phyloP scores from a whole-genome alignment of 441 rosid genomes.

The Brassica balearica region DNA sequence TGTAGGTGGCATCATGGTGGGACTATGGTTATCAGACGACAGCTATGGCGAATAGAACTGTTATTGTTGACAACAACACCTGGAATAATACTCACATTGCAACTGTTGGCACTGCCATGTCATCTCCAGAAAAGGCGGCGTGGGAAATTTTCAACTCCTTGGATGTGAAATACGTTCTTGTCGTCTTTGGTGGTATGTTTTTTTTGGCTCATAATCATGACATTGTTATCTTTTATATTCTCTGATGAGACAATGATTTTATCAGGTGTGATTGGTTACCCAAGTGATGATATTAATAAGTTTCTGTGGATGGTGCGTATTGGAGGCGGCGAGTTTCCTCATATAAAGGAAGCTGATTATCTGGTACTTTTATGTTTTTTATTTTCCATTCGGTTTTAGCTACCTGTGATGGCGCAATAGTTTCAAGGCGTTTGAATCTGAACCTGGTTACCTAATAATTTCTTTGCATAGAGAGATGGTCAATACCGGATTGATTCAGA shows the following conservation, averaged over 20 bases:
- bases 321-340: conserved; percentile 99
- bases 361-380: conserved; percentile 53
- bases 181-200: conserved; percentile 92
- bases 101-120: conserved; percentile 99
- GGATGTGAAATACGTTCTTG: conserved; percentile 99
- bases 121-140: conserved; percentile 99
- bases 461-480: conserved; percentile 79
- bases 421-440: conserved; percentile 15
- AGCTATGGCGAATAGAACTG: conserved; percentile 99
- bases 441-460: conserved; percentile 26
- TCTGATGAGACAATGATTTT: conserved; percentile 50
- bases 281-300: conserved; percentile 98
- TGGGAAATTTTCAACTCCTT: conserved; percentile 97
- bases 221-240: conserved; percentile 10
- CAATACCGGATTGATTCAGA: conserved; percentile 92
- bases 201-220: conserved; percentile 41
- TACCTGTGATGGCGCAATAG: conserved; percentile 18
- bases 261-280: conserved; percentile 96
- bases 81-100: conserved; percentile 99
- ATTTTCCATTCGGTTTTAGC: neutral
- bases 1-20: conserved; percentile 99
- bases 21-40: conserved; percentile 99
- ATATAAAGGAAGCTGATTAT: conserved; percentile 98
- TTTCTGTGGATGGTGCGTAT: conserved; percentile 99
- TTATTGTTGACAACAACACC: conserved; percentile 97